Conservation (phyloP, 805 yeast species). For the Pichia nakasei region DNA sequence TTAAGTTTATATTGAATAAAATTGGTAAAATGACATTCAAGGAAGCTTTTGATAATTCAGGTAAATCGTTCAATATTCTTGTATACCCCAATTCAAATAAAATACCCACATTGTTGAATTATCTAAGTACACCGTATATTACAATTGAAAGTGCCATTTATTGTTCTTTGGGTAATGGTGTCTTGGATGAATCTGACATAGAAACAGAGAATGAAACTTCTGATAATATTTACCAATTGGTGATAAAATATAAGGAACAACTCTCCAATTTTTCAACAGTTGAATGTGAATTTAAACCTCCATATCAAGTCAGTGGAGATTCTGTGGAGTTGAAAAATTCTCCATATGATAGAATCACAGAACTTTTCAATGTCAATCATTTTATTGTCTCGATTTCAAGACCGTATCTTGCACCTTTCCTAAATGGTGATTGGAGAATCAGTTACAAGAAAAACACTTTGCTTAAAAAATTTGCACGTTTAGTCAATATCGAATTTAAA, state of each 20-base stretch:
- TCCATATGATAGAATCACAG: constrained; percentile 84
- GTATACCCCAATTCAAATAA: constrained; percentile 71
- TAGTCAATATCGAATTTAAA: constrained; percentile 68
- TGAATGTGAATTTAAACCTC: constrained; percentile 31
- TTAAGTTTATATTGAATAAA: constrained; percentile 65
- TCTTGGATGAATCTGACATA: constrained; percentile 52
- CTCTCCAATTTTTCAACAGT: constrained; percentile 22
- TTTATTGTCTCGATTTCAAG: constrained; percentile 86
- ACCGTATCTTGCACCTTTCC: constrained; percentile 86
- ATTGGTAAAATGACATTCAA: constrained; percentile 87
- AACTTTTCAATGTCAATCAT: constrained; percentile 89
- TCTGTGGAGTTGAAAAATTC: constrained; percentile 24
- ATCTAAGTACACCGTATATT: constrained; percentile 89
- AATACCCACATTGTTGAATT: constrained; percentile 69
- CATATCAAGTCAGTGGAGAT: constrained; percentile 25
- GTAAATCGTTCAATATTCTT: constrained; percentile 71
- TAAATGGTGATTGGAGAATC: constrained; percentile 76
- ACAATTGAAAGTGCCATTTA: constrained; percentile 83
- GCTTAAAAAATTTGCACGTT: constrained; percentile 32
- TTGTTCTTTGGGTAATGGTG: constrained; percentile 75
- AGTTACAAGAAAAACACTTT: constrained; percentile 25
- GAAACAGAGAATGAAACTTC: constrained; percentile 24
- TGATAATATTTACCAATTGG: not conserved
- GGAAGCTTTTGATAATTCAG: constrained; percentile 78
- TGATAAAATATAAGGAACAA: constrained; percentile 26